Evolutionary conservation across 768 basidiomycete genomes (phyloP), one percentile per base, ranked within the genome.

Genomic region (Leccinellum albellum): DNA sequence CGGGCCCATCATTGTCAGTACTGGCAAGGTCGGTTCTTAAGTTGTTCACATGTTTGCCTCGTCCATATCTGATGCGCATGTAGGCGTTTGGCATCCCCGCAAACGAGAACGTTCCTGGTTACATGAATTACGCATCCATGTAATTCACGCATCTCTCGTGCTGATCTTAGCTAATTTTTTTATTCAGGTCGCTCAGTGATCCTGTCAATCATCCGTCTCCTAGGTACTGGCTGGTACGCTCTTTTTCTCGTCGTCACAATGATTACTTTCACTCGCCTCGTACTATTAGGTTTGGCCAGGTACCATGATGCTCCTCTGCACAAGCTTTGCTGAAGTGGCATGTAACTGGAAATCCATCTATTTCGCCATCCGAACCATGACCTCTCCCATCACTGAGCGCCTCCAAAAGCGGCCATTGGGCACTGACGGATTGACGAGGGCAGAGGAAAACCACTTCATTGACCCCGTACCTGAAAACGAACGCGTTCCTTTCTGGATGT

Each of bases 401-500:
- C 52, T 66, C 45, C 46, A 51, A 3, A 45, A 28, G 31, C 44
- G 35, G 14, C n/a, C 52, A 1, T 53, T 51, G 2, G 51, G 49
- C 33, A 10, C 31, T 5, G 40, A 53, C 28, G 50, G 48, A 13
- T 48, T 68, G 29, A 13, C n/a, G 0, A 20, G 2, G 7, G 44
- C 14, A 21, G 15, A 45, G 44, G 62, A 74, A 32, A 69, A 72
- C 3, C 77, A 79, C 3, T 78, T 82, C 51, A 74, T 77, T 53
- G 83, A 85, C 63, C 75, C 78, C 56, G 80, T 82, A 2, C 83
- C 83, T 0, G 60, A 71, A 1, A 75, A 75, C 48, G 82, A 87
- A 63, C 82, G 79, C 9, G 79, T 86, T 35, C 85, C 84, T 9
- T 63, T 72, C 9, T 72, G 70, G 57, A 82, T 82, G 79, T 86